A percentile compares a stretch with the other conserved stretches of the same genome.
These are phyloP conservation scores for Verticillium nubilum DNA, from an alignment of 2,329 filamentous ascomycete species.

Conservation along the genomic window DNA sequence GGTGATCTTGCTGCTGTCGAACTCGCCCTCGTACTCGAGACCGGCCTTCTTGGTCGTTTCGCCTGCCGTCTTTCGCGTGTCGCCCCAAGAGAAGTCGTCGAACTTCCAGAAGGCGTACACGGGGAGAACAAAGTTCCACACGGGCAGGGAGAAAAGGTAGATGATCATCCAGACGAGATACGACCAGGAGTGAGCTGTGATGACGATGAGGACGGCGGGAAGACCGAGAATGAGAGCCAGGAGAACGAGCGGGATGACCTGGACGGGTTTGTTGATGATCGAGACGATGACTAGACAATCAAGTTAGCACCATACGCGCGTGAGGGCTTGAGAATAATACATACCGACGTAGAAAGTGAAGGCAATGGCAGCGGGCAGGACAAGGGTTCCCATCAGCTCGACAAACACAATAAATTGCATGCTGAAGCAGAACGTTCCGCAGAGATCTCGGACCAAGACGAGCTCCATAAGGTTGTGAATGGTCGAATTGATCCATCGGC, in stretches of 20 bases:
- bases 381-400: conserved; percentile 88
- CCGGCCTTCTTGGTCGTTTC: conserved; percentile 85
- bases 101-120: conserved; percentile 99
- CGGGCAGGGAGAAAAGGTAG: conserved; percentile 84
- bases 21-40: conserved; percentile 87
- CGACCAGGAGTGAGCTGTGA: conserved; percentile 87
- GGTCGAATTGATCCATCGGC: conserved; percentile 99
- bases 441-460: conserved; percentile 89
- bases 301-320: background rate
- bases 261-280: conserved; percentile 69
- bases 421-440: conserved; percentile 98
- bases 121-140: conserved; percentile 97
- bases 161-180: conserved; percentile 98
- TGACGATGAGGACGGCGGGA: conserved; percentile 82
- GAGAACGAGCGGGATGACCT: conserved; percentile 86
- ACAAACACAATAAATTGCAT: conserved; percentile 99
- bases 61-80: conserved; percentile 90
- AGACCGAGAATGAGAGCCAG: conserved; percentile 88
- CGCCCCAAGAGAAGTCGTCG: conserved; percentile 98
- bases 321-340: conserved; percentile 26
- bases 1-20: conserved; percentile 97
- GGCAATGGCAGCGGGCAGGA: conserved; percentile 90
- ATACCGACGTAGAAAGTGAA: conserved; percentile 95
- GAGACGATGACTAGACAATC: conserved; percentile 68
- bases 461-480: conserved; percentile 99